Base-by-base conservation (phyloP, 208 protist genomes). In the Crithidia fasciculata region DNA sequence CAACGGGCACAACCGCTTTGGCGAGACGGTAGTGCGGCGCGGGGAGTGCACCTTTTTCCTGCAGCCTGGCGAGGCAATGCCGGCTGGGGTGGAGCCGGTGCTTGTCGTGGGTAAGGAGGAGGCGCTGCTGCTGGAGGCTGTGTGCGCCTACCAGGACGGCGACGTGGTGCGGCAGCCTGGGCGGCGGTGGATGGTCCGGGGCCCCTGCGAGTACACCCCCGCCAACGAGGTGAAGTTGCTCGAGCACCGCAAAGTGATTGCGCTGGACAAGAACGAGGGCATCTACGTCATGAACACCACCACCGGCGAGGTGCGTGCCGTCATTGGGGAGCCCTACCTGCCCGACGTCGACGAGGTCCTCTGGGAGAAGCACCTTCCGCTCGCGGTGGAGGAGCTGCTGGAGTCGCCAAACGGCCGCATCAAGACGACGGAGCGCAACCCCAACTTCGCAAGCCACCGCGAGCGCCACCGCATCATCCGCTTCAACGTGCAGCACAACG, bases 211-310 rank as follows among this genome's bases (percentile, higher is more conserved):
- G 66, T 99, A 98, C 74, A 84, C 97, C 16, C 98, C 98, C 18
- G 70, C 84, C 10, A 80, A 96, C 19, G 65, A 94, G 56, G 96
- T 99, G 60, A 82, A 96, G 54, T 74, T 99, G 5, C 54, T 99
- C 28, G 94, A 98, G 72, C 84, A 77, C 49, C 88, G 97, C 58
- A 62, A 76, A 43, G 74, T 95, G 4, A 98, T 99, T 43, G 84
- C 97, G 50, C 87, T 99, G 15, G 96, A 99, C 76, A 91, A 98
- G 58, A 99, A 99, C 84, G 97, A 99, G 80, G 98, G 98, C 69
- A 92, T 99, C 59, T 99, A 99, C 77, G 94, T 99, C 12, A 91
- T 95, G 79, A 90, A 99, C 82, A 90, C 72, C 4, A 85, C 69
- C 16, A 97, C 96, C 0, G 97, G 97, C 50, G 76, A 91, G 52